These are phyloP conservation scores for Ogataea chonburiensis DNA, from an alignment of 805 yeast species.

Conservation along the genomic window DNA sequence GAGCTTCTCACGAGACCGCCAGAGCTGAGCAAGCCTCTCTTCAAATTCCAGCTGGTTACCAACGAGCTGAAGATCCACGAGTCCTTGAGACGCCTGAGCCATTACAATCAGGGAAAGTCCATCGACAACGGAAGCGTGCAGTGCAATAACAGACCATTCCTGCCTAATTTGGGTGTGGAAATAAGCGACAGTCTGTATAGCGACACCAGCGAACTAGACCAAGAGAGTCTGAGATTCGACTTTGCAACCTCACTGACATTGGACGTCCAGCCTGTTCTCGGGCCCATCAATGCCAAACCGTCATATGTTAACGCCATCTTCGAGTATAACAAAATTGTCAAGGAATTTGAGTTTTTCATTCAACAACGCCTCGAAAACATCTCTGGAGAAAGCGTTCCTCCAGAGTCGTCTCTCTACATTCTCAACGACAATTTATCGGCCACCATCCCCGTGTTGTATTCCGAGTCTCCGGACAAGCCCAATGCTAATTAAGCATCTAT, in stretches of 20 bases:
- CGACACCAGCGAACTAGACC: conserved; percentile 2
- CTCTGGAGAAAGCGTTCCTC: conserved; percentile 5
- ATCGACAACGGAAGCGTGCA: conserved; percentile 3
- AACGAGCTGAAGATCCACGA: conserved; percentile 26
- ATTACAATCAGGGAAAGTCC: conserved; percentile 19
- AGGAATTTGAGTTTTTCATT: conserved; percentile 46
- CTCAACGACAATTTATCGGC: conserved; percentile 17
- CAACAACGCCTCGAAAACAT: conserved; percentile 12
- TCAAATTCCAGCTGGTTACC: conserved; percentile 28
- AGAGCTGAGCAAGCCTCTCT: conserved; percentile 22
- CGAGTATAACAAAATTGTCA: conserved; percentile 49
- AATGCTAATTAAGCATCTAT: conserved; percentile 20
- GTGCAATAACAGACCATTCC: conserved; percentile 20
- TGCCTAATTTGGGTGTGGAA: conserved; percentile 20
- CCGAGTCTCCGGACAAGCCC: conserved; percentile 33
- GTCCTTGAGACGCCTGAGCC: conserved; percentile 15
- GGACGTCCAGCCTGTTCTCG: conserved; percentile 9
- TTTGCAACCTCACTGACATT: conserved; percentile 7
- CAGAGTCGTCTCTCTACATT: conserved; percentile 3
- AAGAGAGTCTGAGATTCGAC: conserved; percentile 11
- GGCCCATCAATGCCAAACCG: conserved; percentile 1
- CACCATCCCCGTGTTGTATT: conserved; percentile 34
- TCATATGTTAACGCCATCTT: conserved; percentile 38
- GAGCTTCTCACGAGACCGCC: conserved; percentile 38
- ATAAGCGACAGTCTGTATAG: conserved; percentile 4